Conservation (phyloP, 805 yeast species). For the Dipodascopsis tothii region DNA sequence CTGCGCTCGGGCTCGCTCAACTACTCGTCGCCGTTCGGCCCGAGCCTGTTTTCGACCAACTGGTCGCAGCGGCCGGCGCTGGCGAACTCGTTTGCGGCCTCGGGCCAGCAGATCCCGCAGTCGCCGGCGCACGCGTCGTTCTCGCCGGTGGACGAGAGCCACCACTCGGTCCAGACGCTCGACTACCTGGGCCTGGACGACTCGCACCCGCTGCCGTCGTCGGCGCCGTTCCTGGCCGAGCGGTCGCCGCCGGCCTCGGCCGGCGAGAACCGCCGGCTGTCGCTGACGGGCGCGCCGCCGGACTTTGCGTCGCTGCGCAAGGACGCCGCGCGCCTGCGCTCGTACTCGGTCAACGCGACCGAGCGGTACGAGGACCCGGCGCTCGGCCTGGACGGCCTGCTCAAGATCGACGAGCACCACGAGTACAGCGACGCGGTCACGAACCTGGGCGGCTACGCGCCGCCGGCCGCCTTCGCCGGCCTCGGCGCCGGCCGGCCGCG, state of each 20-base stretch:
- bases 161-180: conserved; percentile 19
- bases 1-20: conserved; percentile 22
- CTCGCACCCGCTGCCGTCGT: conserved; percentile 4
- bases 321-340: conserved; percentile 20
- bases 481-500: conserved; percentile 17
- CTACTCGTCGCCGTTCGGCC: conserved; percentile 7
- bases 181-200: conserved; percentile 23
- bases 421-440: conserved; percentile 3
- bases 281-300: not conserved
- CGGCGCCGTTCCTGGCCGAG: conserved; percentile 1
- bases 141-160: conserved; percentile 7
- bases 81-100: not conserved
- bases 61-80: not conserved
- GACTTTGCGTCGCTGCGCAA: conserved; percentile 7
- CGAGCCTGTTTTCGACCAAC: conserved; percentile 9
- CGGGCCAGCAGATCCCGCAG: not conserved
- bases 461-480: not conserved
- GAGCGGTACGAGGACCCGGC: conserved; percentile 17
- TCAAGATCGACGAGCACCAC: conserved; percentile 16
- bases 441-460: not conserved
- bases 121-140: conserved; percentile 1
- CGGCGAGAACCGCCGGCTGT: no score
- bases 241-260: conserved; percentile 1
- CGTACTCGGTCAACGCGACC: conserved; percentile 22
- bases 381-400: conserved; percentile 10